A percentile compares a stretch with the other conserved stretches of the same genome.
Evolutionary conservation across 768 basidiomycete genomes (phyloP).

Genomic region (Termitomyces sp.): DNA sequence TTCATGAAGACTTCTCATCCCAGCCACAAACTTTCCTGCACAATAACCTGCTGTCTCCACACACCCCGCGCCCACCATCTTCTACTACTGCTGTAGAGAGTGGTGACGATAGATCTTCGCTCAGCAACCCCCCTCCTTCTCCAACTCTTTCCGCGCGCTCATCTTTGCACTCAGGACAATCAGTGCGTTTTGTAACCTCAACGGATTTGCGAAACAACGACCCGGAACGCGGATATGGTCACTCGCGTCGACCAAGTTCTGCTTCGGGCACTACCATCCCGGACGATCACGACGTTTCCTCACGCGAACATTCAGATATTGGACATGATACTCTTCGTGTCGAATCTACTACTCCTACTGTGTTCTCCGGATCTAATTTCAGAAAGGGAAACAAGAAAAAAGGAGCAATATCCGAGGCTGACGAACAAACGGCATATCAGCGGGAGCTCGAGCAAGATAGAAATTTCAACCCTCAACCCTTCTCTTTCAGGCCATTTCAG

Average conservation of each 20-base stretch:
- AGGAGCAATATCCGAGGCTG: constrained; percentile 20
- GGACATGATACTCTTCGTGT: constrained; percentile 33
- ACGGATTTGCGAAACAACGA: constrained; percentile 65
- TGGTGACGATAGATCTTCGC: constrained; percentile 31
- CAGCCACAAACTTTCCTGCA: not conserved
- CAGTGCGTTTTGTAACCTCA: constrained; percentile 50
- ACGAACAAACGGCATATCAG: constrained; percentile 31
- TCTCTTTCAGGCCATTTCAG: constrained; percentile 65
- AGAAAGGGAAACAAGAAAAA: constrained; percentile 25
- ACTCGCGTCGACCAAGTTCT: constrained; percentile 55
- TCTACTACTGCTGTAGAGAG: constrained; percentile 19
- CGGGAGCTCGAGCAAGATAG: constrained; percentile 36
- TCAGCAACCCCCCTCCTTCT: constrained; percentile 54
- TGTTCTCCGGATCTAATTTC: constrained; percentile 22
- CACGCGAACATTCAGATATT: constrained; percentile 18
- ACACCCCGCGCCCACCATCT: constrained; percentile 12
- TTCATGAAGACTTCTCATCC: not conserved
- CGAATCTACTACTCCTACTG: constrained; percentile 32
- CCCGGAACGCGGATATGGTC: constrained; percentile 41
- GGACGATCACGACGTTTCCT: constrained; percentile 30
- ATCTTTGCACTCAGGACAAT: constrained; percentile 30
- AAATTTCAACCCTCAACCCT: constrained; percentile 61
- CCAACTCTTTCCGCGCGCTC: constrained; percentile 72
- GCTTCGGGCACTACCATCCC: constrained; percentile 50
- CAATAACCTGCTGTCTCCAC: constrained; percentile 24